Percentiles rank a stretch among this genome's conserved stretches.
Conservation (phyloP, 2,329 filamentous ascomycete species). For the Diaporthe aspalathi region DNA sequence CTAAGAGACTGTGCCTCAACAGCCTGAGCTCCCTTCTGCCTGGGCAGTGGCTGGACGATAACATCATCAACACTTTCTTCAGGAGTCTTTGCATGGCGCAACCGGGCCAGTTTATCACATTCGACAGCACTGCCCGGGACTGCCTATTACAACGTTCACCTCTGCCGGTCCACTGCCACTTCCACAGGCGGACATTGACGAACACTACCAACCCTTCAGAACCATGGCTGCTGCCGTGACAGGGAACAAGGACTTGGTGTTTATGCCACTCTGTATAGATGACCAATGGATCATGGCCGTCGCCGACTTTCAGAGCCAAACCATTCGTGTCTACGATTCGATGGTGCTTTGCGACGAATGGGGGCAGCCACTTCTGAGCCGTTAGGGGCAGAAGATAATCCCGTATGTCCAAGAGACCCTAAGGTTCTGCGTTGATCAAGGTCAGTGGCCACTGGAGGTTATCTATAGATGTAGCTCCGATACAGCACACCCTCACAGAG, state of each 20-base stretch:
- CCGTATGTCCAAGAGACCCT: too few relatives aligned
- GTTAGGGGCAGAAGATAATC: rapidly evolving
- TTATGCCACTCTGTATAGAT: background rate
- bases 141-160: rapidly evolving
- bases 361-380: too few relatives aligned
- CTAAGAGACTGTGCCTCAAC: background rate
- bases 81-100: background rate
- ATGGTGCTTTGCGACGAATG: background rate
- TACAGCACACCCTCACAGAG: background rate
- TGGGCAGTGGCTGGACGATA: background rate
- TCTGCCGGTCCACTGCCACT: background rate
- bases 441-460: background rate
- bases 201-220: background rate
- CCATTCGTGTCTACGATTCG: slow-evolving; percentile 10
- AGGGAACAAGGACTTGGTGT: background rate
- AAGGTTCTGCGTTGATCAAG: background rate
- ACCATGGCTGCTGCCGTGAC: slow-evolving; percentile 1
- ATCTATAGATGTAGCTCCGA: background rate
- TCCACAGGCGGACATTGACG: too few relatives aligned
- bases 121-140: background rate
- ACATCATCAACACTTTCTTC: background rate
- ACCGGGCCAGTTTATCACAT: background rate
- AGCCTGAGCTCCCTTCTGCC: rapidly evolving
- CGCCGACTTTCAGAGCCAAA: background rate
- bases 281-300: background rate